Evolutionary conservation across 805 yeast species (phyloP).

Genomic region (Candida parachauliodes): DNA sequence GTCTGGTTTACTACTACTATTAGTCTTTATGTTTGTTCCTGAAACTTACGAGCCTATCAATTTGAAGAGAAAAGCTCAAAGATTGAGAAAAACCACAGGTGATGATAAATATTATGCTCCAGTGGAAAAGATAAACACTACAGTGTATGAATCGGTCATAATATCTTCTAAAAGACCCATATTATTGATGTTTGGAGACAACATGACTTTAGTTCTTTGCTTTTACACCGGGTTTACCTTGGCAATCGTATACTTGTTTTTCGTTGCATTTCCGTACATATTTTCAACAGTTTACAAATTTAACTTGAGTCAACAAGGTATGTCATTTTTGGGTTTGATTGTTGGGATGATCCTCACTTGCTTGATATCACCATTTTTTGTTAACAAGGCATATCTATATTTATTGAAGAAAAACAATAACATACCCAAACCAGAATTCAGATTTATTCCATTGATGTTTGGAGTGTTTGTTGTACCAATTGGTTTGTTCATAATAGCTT

Average conservation of each 20-base stretch:
- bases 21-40: conserved; percentile 22
- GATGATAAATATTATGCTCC: conserved; percentile 39
- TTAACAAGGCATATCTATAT: conserved; percentile 24
- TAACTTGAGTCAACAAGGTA: conserved; percentile 20
- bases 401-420: conserved; percentile 38
- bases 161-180: conserved; percentile 22
- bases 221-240: conserved; percentile 43
- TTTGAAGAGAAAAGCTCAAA: conserved; percentile 20
- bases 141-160: conserved; percentile 17
- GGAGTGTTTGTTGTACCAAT: conserved; percentile 69
- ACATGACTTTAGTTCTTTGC: conserved; percentile 26
- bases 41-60: conserved; percentile 28
- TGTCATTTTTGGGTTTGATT: conserved; percentile 32
- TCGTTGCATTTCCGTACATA: conserved; percentile 40
- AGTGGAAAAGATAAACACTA: conserved; percentile 23
- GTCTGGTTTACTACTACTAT: conserved; percentile 16
- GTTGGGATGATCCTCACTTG: conserved; percentile 35
- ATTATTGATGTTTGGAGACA: conserved; percentile 21
- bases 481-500: conserved; percentile 77
- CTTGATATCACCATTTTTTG: conserved; percentile 22
- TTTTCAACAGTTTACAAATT: conserved; percentile 37
- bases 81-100: conserved; percentile 31
- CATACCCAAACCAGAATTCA: conserved; percentile 65
- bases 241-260: conserved; percentile 40
- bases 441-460: conserved; percentile 64